Evolutionary conservation across 169 alveolate species (phyloP).

Genomic region (Cytauxzoon felis): DNA sequence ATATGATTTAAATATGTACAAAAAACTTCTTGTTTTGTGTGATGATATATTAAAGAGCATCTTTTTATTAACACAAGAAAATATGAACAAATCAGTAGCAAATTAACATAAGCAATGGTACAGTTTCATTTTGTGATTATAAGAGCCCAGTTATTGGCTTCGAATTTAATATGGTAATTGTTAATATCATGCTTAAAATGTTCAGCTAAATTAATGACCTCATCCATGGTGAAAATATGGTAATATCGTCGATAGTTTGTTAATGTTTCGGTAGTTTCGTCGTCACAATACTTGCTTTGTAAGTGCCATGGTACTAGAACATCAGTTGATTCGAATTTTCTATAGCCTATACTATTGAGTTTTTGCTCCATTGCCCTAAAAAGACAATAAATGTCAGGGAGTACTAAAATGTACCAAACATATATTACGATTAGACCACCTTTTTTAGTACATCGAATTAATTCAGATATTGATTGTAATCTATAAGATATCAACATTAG

Average conservation of each 20-base stretch:
- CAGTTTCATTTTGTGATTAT: conserved; percentile 18
- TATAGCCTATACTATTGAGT: conserved; percentile 17
- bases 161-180: conserved; percentile 7
- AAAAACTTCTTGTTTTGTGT: too few relatives aligned
- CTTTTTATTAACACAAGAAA: too few relatives aligned
- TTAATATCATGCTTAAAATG: conserved; percentile 17
- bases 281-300: conserved; percentile 22
- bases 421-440: conserved; percentile 40
- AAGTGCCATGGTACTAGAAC: conserved; percentile 62
- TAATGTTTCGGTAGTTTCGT: not conserved
- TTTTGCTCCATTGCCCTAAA: conserved; percentile 50
- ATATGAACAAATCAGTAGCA: too few relatives aligned
- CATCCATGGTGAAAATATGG: conserved; percentile 53
- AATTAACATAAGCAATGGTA: too few relatives aligned
- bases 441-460: conserved; percentile 39
- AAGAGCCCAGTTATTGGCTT: conserved; percentile 49
- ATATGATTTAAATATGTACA: too few relatives aligned
- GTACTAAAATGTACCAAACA: conserved; percentile 20
- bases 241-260: conserved; percentile 27
- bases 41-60: too few relatives aligned
- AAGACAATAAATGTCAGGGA: not conserved
- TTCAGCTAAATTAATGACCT: conserved; percentile 24
- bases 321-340: conserved; percentile 39
- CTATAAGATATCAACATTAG: too few relatives aligned
- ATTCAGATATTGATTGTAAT: conserved; percentile 21